Evolutionary conservation across 805 yeast genomes (phyloP).

Genomic region (Candida yuanshanica): DNA sequence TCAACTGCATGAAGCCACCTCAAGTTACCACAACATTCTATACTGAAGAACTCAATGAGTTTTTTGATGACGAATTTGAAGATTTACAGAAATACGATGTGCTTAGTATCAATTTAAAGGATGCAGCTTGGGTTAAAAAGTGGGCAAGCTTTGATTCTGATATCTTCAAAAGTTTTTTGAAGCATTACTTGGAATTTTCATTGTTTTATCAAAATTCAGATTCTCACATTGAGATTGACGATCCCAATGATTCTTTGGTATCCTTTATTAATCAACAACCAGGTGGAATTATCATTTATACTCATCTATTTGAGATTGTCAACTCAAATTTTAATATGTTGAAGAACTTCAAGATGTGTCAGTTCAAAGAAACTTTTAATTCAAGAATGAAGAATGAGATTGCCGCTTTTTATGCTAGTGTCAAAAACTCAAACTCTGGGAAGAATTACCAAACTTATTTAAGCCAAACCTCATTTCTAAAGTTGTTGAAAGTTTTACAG

Average conservation of each 20-base stretch:
- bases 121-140: conserved; percentile 50
- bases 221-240: not conserved
- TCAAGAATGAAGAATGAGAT: conserved; percentile 10
- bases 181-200: conserved; percentile 40
- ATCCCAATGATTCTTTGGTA: not conserved
- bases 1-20: conserved; percentile 36
- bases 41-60: conserved; percentile 22
- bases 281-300: conserved; percentile 20
- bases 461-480: conserved; percentile 9
- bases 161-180: conserved; percentile 53
- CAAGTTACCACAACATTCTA: conserved; percentile 9
- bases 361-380: conserved; percentile 7
- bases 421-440: not conserved
- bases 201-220: conserved; percentile 3
- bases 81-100: conserved; percentile 26
- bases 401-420: conserved; percentile 10
- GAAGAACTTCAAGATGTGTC: conserved; percentile 14
- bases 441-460: conserved; percentile 7
- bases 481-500: conserved; percentile 9
- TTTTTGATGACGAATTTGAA: conserved; percentile 19
- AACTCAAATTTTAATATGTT: conserved; percentile 17
- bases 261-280: conserved; percentile 9
- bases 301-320: conserved; percentile 18
- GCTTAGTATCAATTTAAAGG: conserved; percentile 41
- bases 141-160: conserved; percentile 57